These are phyloP conservation scores for Colletotrichum chrysophilum DNA, from an alignment of 2,329 filamentous ascomycete genomes.

Conservation along the genomic window DNA sequence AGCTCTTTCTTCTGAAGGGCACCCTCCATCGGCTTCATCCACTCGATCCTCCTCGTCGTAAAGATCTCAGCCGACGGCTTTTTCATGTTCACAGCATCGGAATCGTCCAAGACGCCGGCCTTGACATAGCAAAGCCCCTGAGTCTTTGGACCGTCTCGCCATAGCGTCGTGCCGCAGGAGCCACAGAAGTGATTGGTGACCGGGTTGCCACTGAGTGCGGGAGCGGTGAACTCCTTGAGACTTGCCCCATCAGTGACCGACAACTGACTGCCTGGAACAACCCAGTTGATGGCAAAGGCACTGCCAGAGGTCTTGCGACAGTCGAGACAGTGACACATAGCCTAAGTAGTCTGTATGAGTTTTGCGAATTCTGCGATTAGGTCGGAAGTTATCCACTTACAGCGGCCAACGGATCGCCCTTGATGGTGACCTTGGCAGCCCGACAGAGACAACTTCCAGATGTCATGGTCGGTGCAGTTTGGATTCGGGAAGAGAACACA, in stretches of 20 bases:
- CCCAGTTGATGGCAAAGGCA: slow-evolving; percentile 1
- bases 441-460: neutral
- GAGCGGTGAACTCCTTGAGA: neutral
- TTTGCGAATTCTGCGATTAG: neutral
- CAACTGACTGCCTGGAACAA: neutral
- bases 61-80: slow-evolving; percentile 1
- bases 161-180: neutral
- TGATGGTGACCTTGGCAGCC: neutral
- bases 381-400: neutral
- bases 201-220: neutral
- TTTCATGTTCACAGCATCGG: neutral
- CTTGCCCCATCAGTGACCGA: neutral
- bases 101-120: neutral
- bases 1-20: slow-evolving; percentile 1
- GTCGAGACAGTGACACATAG: slow-evolving; percentile 8
- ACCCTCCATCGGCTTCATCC: neutral
- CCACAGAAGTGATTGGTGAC: slow-evolving; percentile 5
- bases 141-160: neutral
- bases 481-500: neutral
- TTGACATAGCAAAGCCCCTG: slow-evolving; percentile 1
- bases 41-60: neutral
- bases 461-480: neutral
- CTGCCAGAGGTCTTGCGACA: slow-evolving; percentile 10
- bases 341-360: neutral
- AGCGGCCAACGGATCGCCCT: neutral